Evolutionary conservation across 345 rosid species (phyloP), one percentile per base, ranked within the genome.

Genomic region (Eucalyptus victrix): DNA sequence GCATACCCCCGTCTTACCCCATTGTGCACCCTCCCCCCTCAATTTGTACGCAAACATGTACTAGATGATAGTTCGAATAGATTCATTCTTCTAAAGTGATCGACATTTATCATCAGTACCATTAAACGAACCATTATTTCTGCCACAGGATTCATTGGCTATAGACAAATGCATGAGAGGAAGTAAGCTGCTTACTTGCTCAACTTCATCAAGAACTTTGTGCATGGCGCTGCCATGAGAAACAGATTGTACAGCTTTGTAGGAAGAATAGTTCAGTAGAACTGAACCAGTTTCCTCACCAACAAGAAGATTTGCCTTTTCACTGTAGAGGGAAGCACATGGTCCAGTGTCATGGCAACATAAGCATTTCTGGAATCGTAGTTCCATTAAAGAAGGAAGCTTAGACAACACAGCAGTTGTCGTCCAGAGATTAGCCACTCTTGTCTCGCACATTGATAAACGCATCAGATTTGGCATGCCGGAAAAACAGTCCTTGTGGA

Each of bases 401-500:
- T 93, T 93, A 30, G 90, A 92, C 34, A 94, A 87, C 40, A 91
- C 93, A 87, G 95, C 92, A 21, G 91, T 86, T 9, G 95, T 90
- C 26, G 90, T 94, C 96, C 96, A 94, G 40, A 94, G 93, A 92
- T 94, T 93, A 80, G 92, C 87, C 80, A 94, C 92, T 90, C 95
- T 90, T 44, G 95, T 93, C 92, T 92, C 96, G 21, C 96, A 94
- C 94, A 94, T 91, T 44, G 96, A 94, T 65, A 94, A 92, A 56
- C 89, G 45, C 88, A 50, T 90, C 90, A 94, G 92, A 87, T 92
- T 93, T 17, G 96, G 96, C 94, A 94, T 94, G 91, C 90, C 91
- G 85, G 94, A 92, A 89, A 94, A 94, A 89, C 95, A 94, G 83
- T 93, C 95, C 89, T 90, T 86, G n/a, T 91, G 94, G 88, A 94